These are phyloP conservation scores for Macrolepiota dolichaula DNA, from an alignment of 768 basidiomycete genomes.

Conservation along the genomic window DNA sequence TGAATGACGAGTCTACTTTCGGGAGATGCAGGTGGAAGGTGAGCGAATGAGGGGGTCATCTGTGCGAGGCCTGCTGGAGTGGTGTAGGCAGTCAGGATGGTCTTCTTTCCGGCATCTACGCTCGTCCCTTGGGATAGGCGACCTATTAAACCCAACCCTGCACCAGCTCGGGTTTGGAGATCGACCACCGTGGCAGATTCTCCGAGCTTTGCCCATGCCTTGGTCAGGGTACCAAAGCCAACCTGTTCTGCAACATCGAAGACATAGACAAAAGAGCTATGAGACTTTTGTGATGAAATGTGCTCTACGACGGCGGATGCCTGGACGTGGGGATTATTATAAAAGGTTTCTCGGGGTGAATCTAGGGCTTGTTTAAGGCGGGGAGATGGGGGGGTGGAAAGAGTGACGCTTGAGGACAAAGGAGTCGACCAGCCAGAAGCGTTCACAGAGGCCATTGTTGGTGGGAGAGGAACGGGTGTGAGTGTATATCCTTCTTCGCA, in stretches of 20 bases:
- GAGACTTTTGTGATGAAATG: conserved; percentile 50
- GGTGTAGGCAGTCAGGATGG: conserved; percentile 74
- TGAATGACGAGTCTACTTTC: conserved; percentile 77
- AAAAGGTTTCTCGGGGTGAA: conserved; percentile 26
- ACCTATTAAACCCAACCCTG: conserved; percentile 77
- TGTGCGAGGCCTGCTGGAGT: conserved; percentile 79
- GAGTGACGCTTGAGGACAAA: conserved; percentile 35
- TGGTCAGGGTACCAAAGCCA: conserved; percentile 76
- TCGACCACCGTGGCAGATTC: conserved; percentile 54
- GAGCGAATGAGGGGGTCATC: conserved; percentile 77
- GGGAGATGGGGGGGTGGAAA: conserved; percentile 36
- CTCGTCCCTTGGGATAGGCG: conserved; percentile 79
- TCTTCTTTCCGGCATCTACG: conserved; percentile 54
- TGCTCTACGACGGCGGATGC: conserved; percentile 69
- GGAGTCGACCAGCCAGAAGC: conserved; percentile 37
- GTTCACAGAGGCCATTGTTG: conserved; percentile 17
- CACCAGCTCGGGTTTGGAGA: conserved; percentile 82
- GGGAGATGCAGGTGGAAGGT: conserved; percentile 61
- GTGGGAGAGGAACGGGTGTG: conserved; percentile 7
- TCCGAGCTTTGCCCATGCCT: conserved; percentile 51
- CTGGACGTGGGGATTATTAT: conserved; percentile 40
- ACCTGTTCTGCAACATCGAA: conserved; percentile 83
- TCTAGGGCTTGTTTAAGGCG: conserved; percentile 22
- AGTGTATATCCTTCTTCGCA: conserved; percentile 7
- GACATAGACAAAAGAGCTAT: conserved; percentile 69